Percentiles rank a stretch among this genome's conserved stretches.
Evolutionary conservation across 768 basidiomycete genomes (phyloP).

Genomic region (Lactarius evosmus): DNA sequence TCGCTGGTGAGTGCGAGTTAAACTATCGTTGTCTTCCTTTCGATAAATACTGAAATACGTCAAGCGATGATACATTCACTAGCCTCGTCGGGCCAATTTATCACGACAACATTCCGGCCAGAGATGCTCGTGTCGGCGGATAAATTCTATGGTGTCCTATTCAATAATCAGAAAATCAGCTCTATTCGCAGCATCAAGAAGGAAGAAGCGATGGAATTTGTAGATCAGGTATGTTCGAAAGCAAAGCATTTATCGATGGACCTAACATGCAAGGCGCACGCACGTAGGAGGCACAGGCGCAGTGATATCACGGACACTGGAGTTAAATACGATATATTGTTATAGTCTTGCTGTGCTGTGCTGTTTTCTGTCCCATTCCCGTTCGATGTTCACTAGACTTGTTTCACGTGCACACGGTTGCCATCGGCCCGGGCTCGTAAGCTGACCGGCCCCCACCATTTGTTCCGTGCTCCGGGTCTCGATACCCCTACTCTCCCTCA

Average conservation of each 20-base stretch:
- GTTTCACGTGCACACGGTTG: background rate
- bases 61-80: conserved; percentile 92
- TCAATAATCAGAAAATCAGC: conserved; percentile 94
- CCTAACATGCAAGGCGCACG: conserved; percentile 7
- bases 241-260: background rate
- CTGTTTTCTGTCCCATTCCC: too few species aligned
- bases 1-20: conserved; percentile 66
- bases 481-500: background rate
- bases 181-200: conserved; percentile 82
- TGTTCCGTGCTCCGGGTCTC: background rate
- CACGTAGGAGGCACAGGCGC: conserved; percentile 47
- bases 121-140: conserved; percentile 96
- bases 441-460: background rate
- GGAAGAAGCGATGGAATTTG: conserved; percentile 92
- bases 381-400: background rate
- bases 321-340: background rate
- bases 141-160: conserved; percentile 95
- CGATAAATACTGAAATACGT: background rate
- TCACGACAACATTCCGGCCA: conserved; percentile 96
- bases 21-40: background rate
- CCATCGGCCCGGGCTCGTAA: background rate
- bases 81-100: conserved; percentile 86
- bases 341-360: background rate
- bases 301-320: conserved; percentile 32
- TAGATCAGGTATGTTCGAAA: conserved; percentile 65